Evolutionary conservation across 1,139 yeast species (phyloP), one percentile per base, ranked within the genome.

Genomic region (Debaryomyces singareniensis): DNA sequence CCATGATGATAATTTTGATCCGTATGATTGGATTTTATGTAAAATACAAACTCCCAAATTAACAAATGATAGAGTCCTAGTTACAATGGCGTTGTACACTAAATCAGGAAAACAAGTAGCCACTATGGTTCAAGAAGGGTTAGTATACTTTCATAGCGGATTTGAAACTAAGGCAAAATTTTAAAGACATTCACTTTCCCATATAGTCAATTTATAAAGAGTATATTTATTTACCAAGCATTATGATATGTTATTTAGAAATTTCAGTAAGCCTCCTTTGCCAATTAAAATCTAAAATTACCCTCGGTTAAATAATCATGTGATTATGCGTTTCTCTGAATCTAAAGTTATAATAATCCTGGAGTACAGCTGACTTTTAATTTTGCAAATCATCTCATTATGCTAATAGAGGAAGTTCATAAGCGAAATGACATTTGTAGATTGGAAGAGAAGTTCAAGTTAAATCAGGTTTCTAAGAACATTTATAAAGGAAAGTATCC

Each of bases 1-100:
- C 42, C 72, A 66, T 37, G 71, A 65, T 34, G 67, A 55, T 29
- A 55, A 53, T 27, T 64, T 64, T 32, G 66, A 65, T 36, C 70
- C 68, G 2, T 56, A 57, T 5, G 44, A 56, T 16, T 66, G 71
- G 69, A 44, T 55, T 28, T 59, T 54, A 30, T 55, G 60, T 36
- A 52, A 51, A 24, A 58, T 55, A 40, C 46, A 42, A 29, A 54
- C 64, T 5, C 62, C 64, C 10, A 49, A 67, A 26, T 51, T 61
- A 31, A 42, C 58, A 34, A 66, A 65, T 38, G 61, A 63, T 45
- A 47, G 72, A 30, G 69, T 54, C 5, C 45, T 64, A 36, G 49
- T 62, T 26, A 51, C 47, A 24, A 68, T 61, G 5, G 53, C 55
- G 14, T 54, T 58, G 39, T 65, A 55, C 39, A 58, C 58, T 31